Conservation (phyloP, 371 early-diverging fungal genomes). For the Aphelidium insulamus region DNA sequence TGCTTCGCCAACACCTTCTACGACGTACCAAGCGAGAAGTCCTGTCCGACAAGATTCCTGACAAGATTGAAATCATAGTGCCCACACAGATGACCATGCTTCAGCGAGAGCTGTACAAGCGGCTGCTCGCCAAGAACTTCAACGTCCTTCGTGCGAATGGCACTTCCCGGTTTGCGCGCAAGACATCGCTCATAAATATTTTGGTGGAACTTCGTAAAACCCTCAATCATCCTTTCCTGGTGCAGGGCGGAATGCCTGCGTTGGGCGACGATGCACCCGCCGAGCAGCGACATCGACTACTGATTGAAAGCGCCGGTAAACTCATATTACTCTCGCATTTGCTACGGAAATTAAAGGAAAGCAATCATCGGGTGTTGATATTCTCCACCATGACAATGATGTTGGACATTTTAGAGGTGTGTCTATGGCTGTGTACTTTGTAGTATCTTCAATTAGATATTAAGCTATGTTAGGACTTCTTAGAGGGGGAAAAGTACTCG, state of each 20-base stretch:
- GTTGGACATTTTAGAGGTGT: slow-evolving; percentile 38
- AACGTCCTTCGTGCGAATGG: slow-evolving; percentile 12
- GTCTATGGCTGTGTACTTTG: too few relatives aligned
- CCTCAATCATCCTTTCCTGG: slow-evolving; percentile 50
- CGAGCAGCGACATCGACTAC: slow-evolving; percentile 16
- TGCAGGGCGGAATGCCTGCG: slow-evolving; percentile 20
- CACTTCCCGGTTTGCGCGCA: neutral
- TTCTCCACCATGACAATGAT: slow-evolving; percentile 47
- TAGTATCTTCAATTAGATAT: slow-evolving; percentile 19
- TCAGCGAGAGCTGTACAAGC: slow-evolving; percentile 59
- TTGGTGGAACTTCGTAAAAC: slow-evolving; percentile 47
- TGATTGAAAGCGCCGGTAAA: slow-evolving; percentile 45
- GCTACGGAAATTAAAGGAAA: slow-evolving; percentile 24
- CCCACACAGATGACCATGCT: slow-evolving; percentile 51
- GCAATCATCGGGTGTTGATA: slow-evolving; percentile 40
- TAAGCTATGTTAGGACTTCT: slow-evolving; percentile 36
- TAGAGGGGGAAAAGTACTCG: slow-evolving; percentile 18
- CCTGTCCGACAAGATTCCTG: slow-evolving; percentile 50
- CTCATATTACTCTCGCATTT: slow-evolving; percentile 38
- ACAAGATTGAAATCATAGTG: slow-evolving; percentile 66
- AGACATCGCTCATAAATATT: slow-evolving; percentile 11
- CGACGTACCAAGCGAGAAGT: slow-evolving; percentile 75
- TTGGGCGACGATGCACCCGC: slow-evolving; percentile 7
- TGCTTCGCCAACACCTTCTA: slow-evolving; percentile 63
- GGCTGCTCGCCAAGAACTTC: slow-evolving; percentile 32